These are phyloP conservation scores for Pachysolen tannophilus DNA, from an alignment of 805 yeast species.

Conservation along the genomic window DNA sequence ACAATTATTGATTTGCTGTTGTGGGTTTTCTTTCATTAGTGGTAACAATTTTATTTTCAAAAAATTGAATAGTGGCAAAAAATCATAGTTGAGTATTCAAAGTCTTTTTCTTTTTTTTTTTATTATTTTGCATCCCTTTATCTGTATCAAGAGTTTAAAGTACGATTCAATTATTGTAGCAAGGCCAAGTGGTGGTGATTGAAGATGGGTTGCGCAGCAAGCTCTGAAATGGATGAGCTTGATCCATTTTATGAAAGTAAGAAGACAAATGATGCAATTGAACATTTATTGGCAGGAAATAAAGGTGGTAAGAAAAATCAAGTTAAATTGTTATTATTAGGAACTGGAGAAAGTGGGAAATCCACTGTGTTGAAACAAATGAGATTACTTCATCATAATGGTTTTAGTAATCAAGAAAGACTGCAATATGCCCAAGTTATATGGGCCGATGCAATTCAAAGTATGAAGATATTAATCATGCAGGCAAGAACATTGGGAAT, in stretches of 20 bases:
- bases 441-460: slow-evolving; percentile 86
- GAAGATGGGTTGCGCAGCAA: slow-evolving; percentile 65
- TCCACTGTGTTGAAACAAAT: slow-evolving; percentile 88
- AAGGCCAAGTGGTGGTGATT: no score
- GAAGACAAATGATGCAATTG: slow-evolving; percentile 54
- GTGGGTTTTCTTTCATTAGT: no score
- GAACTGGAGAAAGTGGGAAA: slow-evolving; percentile 94
- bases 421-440: slow-evolving; percentile 76
- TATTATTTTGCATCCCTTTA: no score
- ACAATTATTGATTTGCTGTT: no score
- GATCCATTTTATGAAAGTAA: slow-evolving; percentile 50
- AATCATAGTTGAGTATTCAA: no score
- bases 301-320: slow-evolving; percentile 48
- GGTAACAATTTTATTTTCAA: no score
- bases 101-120: no score
- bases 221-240: slow-evolving; percentile 31
- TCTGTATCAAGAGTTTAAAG: no score
- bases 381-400: slow-evolving; percentile 77
- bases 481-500: slow-evolving; percentile 66
- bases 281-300: slow-evolving; percentile 46
- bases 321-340: slow-evolving; percentile 68
- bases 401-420: slow-evolving; percentile 75
- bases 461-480: slow-evolving; percentile 71
- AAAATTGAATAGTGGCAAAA: no score
- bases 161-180: no score